phyloP scores from a whole-genome alignment of 345 rosid genomes.

The Euphorbia lathyris region DNA sequence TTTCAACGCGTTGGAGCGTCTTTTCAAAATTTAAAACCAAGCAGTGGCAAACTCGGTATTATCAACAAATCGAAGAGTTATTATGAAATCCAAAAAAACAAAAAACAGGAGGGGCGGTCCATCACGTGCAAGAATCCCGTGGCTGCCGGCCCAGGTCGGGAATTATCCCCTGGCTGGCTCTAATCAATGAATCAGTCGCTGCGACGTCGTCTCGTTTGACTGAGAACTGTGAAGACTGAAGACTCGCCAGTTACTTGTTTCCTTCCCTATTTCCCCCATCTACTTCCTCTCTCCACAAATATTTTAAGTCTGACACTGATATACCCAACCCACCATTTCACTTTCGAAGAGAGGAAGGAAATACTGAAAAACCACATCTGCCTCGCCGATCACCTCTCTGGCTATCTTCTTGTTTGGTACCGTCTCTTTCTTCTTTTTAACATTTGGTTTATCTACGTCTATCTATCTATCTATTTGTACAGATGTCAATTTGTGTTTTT shows the following conservation, averaged over 20 bases:
- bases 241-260: conserved; percentile 20
- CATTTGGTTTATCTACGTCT: background rate
- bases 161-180: background rate
- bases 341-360: background rate
- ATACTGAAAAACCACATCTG: background rate
- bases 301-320: conserved; percentile 5
- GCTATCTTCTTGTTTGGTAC: background rate
- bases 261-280: background rate
- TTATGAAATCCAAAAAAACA: background rate
- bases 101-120: conserved; percentile 9
- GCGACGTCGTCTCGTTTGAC: conserved; percentile 35
- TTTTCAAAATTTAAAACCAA: conserved; percentile 13
- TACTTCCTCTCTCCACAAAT: background rate
- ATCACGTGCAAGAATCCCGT: conserved; percentile 40
- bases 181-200: background rate
- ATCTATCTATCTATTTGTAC: background rate
- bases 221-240: conserved; percentile 5
- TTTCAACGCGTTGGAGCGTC: conserved; percentile 43
- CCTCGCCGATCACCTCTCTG: background rate
- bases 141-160: conserved; percentile 51
- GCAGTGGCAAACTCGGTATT: conserved; percentile 28
- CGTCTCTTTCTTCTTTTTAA: background rate
- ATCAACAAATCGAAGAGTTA: conserved; percentile 3
- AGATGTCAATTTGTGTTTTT: background rate
- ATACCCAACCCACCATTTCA: no score